Evolutionary conservation across 2,329 filamentous ascomycete genomes (phyloP).

Genomic region (Lasiodiplodia citricola): DNA sequence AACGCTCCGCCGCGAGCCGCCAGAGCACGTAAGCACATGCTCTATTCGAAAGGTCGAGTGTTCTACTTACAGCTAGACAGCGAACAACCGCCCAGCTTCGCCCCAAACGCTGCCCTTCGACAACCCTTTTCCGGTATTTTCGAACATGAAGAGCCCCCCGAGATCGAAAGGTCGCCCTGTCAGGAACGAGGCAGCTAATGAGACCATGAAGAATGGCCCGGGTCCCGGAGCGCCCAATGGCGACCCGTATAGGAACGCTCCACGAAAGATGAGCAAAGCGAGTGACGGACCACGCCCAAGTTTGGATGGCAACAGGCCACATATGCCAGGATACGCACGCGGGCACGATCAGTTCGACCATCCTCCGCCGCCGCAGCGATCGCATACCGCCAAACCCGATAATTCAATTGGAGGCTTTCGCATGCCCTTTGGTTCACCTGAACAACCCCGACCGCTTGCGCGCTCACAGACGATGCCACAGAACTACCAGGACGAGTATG

Average conservation of each 20-base stretch:
- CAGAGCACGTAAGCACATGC: slow-evolving; percentile 22
- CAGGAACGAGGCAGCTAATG: slow-evolving; percentile 43
- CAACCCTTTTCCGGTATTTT: slow-evolving; percentile 57
- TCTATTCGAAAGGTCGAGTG: background rate
- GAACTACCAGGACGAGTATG: slow-evolving; percentile 32
- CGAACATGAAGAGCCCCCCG: slow-evolving; percentile 37
- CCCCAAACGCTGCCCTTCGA: slow-evolving; percentile 43
- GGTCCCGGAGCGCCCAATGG: slow-evolving; percentile 14
- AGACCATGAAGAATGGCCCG: slow-evolving; percentile 35
- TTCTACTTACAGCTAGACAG: slow-evolving; percentile 32
- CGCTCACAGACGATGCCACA: slow-evolving; percentile 47
- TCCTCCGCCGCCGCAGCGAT: slow-evolving; percentile 27
- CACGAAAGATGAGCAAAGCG: slow-evolving; percentile 26
- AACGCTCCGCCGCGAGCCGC: slow-evolving; percentile 26
- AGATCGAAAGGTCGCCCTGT: slow-evolving; percentile 34
- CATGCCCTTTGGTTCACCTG: slow-evolving; percentile 22
- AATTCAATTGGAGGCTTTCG: slow-evolving; percentile 18
- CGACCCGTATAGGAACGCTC: slow-evolving; percentile 20
- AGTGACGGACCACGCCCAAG: slow-evolving; percentile 21
- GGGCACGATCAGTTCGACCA: slow-evolving; percentile 30
- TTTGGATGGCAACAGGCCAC: slow-evolving; percentile 13
- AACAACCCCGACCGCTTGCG: slow-evolving; percentile 31
- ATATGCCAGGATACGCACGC: slow-evolving; percentile 10
- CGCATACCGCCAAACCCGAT: slow-evolving; percentile 19
- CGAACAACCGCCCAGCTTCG: slow-evolving; percentile 27